Base-by-base conservation (phyloP, 257 asterid genomes). In the Nyctanthes arbortristis region DNA sequence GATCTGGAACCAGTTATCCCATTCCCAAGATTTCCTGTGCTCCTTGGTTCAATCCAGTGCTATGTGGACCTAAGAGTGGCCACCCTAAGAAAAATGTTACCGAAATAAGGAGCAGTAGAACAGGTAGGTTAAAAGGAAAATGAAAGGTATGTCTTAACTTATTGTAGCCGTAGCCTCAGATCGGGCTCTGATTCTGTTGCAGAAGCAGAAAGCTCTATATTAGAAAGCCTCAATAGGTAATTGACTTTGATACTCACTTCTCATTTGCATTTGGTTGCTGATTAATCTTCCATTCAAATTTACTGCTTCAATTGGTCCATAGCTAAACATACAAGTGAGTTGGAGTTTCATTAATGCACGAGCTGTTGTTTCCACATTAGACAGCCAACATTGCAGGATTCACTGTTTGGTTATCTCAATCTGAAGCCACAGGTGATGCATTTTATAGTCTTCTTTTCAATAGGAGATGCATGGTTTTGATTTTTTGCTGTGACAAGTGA, bases 171-270 rank as follows among this genome's bases (percentile, higher is more conserved):
- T 67, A 47, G 32, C 47, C 4, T 78, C 76, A 65, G 97, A 92
- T n/a, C n/a, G 75, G 97, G 96, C 28, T 76, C 84, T 25, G 84
- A 81, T 65, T 79, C 84, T 35, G 81, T 92, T 43, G 86, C 90
- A 66, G 91, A 86, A 76, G 86, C 88, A 75, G 97, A 90, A 79
- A 75, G 78, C 66, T 85, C 84, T 45, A 78, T 90, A 54, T 75
- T 92, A 47, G 97, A 90, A 69, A 85, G 84, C 64, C 91, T 92
- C 70, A 92, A 96, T 71, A 80, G 98, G 98, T 88, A 92, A 30
- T 68, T 11, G 66, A 43, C 68, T 58, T 37, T 60, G n/a, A n/a
- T 52, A 52, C 49, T 58, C 33, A 27, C 70, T 47, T 57, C 22
- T 12, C 60, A 34, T 59, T 70, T 4, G 35, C 70, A 49, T 32